A percentile compares a stretch with the other conserved stretches of the same genome.
Conservation (phyloP, 768 basidiomycete genomes). For the Lactarius indigo region DNA sequence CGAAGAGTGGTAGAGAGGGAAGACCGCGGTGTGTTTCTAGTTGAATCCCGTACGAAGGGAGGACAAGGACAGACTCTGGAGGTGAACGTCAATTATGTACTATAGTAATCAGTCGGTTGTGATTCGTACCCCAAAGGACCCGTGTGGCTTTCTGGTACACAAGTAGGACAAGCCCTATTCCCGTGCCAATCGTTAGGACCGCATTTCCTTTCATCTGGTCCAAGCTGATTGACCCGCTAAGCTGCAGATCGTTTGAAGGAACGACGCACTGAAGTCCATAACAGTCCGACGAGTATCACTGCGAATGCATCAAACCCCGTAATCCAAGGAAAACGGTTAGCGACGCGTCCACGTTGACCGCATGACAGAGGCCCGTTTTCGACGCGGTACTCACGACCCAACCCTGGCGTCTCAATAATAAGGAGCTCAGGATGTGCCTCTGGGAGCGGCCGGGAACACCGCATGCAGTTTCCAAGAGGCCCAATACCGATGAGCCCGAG, state of each 20-base stretch:
- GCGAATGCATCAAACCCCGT: constrained; percentile 39
- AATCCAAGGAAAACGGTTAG: constrained; percentile 33
- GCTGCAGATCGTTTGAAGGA: constrained; percentile 29
- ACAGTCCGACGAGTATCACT: constrained; percentile 24
- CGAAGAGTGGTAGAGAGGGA: constrained; percentile 34
- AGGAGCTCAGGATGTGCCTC: constrained; percentile 50
- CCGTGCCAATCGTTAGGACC: neutral
- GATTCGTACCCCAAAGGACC: constrained; percentile 44
- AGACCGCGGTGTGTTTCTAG: constrained; percentile 67
- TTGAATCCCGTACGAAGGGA: constrained; percentile 70
- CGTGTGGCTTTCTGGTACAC: constrained; percentile 40
- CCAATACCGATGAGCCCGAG: constrained; percentile 9
- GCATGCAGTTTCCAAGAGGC: constrained; percentile 33
- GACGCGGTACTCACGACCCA: constrained; percentile 57
- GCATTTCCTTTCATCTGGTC: neutral
- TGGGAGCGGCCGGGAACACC: constrained; percentile 36
- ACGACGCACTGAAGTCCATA: constrained; percentile 35
- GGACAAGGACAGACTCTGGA: constrained; percentile 64
- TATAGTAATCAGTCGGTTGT: neutral
- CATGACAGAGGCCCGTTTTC: constrained; percentile 48
- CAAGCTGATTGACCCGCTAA: neutral
- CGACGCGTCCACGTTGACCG: constrained; percentile 37
- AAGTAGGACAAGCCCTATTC: constrained; percentile 27
- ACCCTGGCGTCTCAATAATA: constrained; percentile 41
- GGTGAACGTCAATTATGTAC: neutral